Evolutionary conservation across 176 grass and related monocot genomes (phyloP).

Genomic region (Lolium multiflorum): DNA sequence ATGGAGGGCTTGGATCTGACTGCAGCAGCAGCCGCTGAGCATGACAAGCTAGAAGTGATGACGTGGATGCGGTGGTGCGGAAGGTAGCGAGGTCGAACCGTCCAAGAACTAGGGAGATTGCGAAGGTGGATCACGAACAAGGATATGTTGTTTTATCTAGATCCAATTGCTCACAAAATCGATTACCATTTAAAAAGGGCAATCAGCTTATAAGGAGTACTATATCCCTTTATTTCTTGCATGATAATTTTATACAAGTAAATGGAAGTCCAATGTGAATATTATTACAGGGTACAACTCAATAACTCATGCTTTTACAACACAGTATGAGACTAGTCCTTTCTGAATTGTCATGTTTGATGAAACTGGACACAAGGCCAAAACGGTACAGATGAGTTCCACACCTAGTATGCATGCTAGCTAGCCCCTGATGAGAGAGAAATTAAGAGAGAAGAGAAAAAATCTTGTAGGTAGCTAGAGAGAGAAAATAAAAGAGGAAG

Average conservation of each 20-base stretch:
- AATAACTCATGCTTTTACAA: constrained; percentile 34
- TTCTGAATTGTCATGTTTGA: constrained; percentile 48
- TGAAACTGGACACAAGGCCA: constrained; percentile 50
- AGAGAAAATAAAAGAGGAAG: constrained; percentile 52
- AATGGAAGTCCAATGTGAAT: not conserved
- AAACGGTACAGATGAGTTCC: constrained; percentile 43
- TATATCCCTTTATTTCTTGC: not conserved
- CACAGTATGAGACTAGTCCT: constrained; percentile 23
- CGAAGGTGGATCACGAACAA: not conserved
- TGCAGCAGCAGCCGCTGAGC: not conserved
- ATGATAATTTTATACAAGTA: not conserved
- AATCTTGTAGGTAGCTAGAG: constrained; percentile 28
- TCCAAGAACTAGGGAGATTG: not conserved
- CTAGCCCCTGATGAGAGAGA: constrained; percentile 35
- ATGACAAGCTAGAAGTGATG: not conserved
- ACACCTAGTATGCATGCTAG: constrained; percentile 45
- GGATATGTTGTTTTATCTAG: not conserved
- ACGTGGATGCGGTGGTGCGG: not conserved
- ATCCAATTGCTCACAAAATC: not conserved
- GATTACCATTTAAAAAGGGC: not conserved
- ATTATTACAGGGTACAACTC: not conserved
- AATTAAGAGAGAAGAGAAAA: not conserved
- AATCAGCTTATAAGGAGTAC: not conserved
- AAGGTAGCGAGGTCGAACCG: not conserved
- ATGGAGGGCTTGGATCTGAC: not conserved